Conservation (phyloP, 2,329 filamentous ascomycete species). For the Trichoderma endophyticum region DNA sequence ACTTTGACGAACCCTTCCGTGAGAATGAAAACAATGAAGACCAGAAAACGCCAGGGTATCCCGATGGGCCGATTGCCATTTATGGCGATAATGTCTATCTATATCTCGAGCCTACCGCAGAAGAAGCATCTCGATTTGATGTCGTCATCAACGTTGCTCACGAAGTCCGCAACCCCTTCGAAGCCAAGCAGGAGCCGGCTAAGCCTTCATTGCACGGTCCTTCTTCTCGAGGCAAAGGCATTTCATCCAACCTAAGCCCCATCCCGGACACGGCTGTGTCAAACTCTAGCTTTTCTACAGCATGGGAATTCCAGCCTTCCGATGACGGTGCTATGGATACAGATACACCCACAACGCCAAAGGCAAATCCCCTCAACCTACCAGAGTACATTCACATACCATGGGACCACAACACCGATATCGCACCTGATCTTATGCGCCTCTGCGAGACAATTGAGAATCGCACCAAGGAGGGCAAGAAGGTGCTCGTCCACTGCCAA, state of each 20-base stretch:
- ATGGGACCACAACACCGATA: constrained; percentile 88
- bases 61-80: constrained; percentile 76
- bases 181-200: constrained; percentile 29
- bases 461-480: constrained; percentile 69
- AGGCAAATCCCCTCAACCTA: constrained; percentile 47
- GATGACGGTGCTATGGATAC: constrained; percentile 39
- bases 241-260: constrained; percentile 33
- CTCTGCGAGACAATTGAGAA: constrained; percentile 75
- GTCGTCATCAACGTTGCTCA: constrained; percentile 82
- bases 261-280: constrained; percentile 55
- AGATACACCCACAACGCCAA: constrained; percentile 54
- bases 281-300: constrained; percentile 56
- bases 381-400: constrained; percentile 85
- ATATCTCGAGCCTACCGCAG: constrained; percentile 74
- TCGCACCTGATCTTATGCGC: constrained; percentile 70
- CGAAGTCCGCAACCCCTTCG: constrained; percentile 76
- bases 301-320: constrained; percentile 52
- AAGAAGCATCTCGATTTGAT: constrained; percentile 74
- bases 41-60: constrained; percentile 78
- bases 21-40: constrained; percentile 73
- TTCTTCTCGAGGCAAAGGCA: constrained; percentile 1
- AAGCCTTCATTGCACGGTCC: constrained; percentile 4
- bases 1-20: constrained; percentile 51
- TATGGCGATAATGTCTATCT: constrained; percentile 75
- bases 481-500: constrained; percentile 79